Evolutionary conservation across 1,284 basidiomycete species (phyloP), one percentile per base, ranked within the genome.

Genomic region (Naganishia liquefaciens): DNA sequence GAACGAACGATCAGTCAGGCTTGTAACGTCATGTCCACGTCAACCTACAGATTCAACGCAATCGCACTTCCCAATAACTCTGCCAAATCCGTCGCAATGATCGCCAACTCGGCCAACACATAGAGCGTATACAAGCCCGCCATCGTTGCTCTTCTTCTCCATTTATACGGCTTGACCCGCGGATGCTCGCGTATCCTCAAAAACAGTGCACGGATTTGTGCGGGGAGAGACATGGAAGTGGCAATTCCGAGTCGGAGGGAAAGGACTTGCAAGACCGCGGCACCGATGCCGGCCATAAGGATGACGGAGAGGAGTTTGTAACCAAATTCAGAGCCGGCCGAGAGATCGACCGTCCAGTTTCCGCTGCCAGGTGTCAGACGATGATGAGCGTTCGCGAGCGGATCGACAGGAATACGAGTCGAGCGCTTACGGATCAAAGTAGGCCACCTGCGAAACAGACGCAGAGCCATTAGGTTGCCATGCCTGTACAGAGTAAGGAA

Each of bases 281-380:
- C 93, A 63, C 91, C 87, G n/a, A 93, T 71, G 21, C 91, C 90
- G 0, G 93, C 84, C 19, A 95, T 74, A 2, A 96, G 82, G 13
- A 96, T 87, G 54, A 95, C 84, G 74, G 94, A 93, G 43, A 96
- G 83, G 37, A 95, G 83, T 70, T 87, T 85, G 81, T 93, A 95
- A 0, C 92, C 92, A 74, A 84, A 90, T 68, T 85, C 75, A 10
- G 88, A 86, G 11, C 89, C 89, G 7, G 88, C 88, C 74, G 87
- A 84, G 21, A 89, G 78, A 75, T 89, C 88, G 17, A 88, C 87
- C 10, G 85, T 85, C 88, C 88, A 90, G 39, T 71, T 72, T 15
- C 71, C 70, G 5, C 62, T 62, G 51, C 46, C 9, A 30, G 3
- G 37, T 9, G 23, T 25, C 39, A 57, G 15, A 49, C 3, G 44